phyloP scores from a whole-genome alignment of 2,329 filamentous ascomycete species.

The Aspergillus ochraceus region DNA sequence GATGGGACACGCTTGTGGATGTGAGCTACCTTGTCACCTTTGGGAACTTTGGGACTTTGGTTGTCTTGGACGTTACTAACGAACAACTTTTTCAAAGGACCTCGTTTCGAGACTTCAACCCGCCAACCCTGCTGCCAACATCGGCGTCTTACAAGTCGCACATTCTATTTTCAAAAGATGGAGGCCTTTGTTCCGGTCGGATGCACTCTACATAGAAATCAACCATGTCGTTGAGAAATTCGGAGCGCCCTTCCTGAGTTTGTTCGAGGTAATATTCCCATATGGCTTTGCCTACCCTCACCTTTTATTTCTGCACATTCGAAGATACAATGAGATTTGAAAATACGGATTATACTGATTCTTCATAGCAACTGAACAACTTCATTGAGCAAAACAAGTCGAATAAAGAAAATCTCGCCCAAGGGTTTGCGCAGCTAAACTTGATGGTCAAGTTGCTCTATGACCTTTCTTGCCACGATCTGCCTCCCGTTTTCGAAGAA shows the following conservation, averaged over 20 bases:
- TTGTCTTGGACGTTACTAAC: conserved; percentile 2
- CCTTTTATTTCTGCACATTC: neutral
- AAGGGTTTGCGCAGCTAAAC: conserved; percentile 82
- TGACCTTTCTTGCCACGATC: conserved; percentile 95
- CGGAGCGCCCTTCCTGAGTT: conserved; percentile 74
- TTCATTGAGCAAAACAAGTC: conserved; percentile 71
- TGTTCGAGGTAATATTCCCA: conserved; percentile 65
- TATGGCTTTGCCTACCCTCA: neutral
- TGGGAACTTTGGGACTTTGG: neutral
- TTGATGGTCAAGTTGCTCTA: conserved; percentile 89
- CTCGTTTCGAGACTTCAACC: conserved; percentile 83
- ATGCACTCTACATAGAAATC: conserved; percentile 91
- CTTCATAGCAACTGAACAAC: conserved; percentile 45
- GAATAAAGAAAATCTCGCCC: conserved; percentile 72
- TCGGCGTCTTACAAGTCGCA: conserved; percentile 92
- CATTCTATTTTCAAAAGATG: conserved; percentile 97
- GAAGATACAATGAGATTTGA: too few species aligned
- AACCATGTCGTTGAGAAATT: conserved; percentile 91
- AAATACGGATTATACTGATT: conserved; percentile 14
- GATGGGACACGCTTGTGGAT: conserved; percentile 94
- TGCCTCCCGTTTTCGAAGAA: conserved; percentile 92
- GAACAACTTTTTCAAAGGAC: conserved; percentile 55
- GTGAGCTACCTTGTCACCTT: conserved; percentile 46
- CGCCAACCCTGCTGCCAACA: conserved; percentile 80
- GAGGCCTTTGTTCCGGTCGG: conserved; percentile 89